Conservation (phyloP, 192 early-diverging fungal genomes). For the Phlyctochytrium arcticum region DNA sequence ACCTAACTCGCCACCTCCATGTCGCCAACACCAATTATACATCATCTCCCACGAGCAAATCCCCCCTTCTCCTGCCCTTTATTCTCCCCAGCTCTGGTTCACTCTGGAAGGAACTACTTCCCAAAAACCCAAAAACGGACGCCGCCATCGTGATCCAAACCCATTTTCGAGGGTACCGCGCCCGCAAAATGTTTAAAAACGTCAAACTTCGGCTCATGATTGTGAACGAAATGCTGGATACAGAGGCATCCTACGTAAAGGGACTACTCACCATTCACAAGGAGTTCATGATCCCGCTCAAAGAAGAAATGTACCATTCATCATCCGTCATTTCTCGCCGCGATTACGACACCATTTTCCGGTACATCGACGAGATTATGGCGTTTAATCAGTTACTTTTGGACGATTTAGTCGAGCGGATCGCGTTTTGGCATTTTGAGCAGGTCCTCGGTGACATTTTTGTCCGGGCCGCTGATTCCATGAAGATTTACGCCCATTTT, state of each 20-base stretch:
- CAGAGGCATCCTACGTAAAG: slow-evolving; percentile 18
- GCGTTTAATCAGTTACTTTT: slow-evolving; percentile 11
- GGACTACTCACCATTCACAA: slow-evolving; percentile 21
- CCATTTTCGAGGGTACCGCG: slow-evolving; percentile 5
- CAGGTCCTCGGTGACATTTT: slow-evolving; percentile 16
- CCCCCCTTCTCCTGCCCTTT: too few relatives aligned
- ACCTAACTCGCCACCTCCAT: not conserved
- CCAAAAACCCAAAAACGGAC: not conserved
- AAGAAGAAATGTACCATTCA: slow-evolving; percentile 13
- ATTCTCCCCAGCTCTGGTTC: too few relatives aligned
- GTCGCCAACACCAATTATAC: not conserved
- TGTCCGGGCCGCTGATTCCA: slow-evolving; percentile 19
- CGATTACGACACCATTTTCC: slow-evolving; percentile 17
- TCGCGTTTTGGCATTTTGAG: slow-evolving; percentile 20
- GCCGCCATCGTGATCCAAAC: slow-evolving; percentile 9
- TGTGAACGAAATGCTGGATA: slow-evolving; percentile 23
- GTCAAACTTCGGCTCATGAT: slow-evolving; percentile 20
- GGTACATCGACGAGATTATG: slow-evolving; percentile 15
- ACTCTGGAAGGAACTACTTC: too few relatives aligned
- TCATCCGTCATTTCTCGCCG: not conserved
- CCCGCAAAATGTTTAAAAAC: slow-evolving; percentile 10
- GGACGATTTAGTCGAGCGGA: slow-evolving; percentile 7
- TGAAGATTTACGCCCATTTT: slow-evolving; percentile 22
- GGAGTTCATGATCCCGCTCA: slow-evolving; percentile 23
- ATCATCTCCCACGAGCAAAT: too few relatives aligned